Percentiles rank a stretch among this genome's conserved stretches.
phyloP scores from a whole-genome alignment of 179 eudicot species.

The Beta corolliflora region DNA sequence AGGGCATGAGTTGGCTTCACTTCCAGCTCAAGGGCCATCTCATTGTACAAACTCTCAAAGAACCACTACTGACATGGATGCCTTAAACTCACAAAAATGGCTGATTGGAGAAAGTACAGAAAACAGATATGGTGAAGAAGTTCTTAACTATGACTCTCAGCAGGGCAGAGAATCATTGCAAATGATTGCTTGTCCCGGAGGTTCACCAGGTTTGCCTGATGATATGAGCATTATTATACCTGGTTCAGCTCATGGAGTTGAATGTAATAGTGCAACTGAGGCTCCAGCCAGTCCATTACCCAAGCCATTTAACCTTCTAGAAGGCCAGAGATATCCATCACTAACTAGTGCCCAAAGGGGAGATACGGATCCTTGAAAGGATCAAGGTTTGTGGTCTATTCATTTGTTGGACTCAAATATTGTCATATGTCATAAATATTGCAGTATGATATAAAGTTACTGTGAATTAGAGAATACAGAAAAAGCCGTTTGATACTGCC shows the following conservation, averaged over 20 bases:
- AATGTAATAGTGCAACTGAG: conserved; percentile 38
- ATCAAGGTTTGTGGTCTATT: conserved; percentile 55
- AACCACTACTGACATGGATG: conserved; percentile 33
- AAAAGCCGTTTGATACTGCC: neutral
- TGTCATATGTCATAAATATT: neutral
- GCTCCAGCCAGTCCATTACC: conserved; percentile 37
- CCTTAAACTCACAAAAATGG: conserved; percentile 36
- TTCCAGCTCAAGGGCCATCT: conserved; percentile 31
- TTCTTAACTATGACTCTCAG: conserved; percentile 32
- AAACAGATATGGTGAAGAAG: conserved; percentile 37
- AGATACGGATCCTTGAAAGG: conserved; percentile 72
- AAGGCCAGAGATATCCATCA: conserved; percentile 71
- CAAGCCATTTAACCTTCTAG: conserved; percentile 47
- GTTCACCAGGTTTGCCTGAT: conserved; percentile 24
- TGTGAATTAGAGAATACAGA: neutral
- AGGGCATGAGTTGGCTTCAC: conserved; percentile 36
- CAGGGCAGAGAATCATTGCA: conserved; percentile 33
- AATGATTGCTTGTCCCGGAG: conserved; percentile 35
- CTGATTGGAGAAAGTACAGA: conserved; percentile 26
- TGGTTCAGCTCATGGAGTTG: conserved; percentile 30
- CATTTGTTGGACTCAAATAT: neutral
- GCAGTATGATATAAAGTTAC: neutral
- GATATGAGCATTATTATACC: conserved; percentile 31
- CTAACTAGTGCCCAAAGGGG: conserved; percentile 77
- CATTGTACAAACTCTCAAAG: conserved; percentile 30